These are phyloP conservation scores for Neoboletus magnificus DNA, from an alignment of 768 basidiomycete genomes.

Conservation along the genomic window DNA sequence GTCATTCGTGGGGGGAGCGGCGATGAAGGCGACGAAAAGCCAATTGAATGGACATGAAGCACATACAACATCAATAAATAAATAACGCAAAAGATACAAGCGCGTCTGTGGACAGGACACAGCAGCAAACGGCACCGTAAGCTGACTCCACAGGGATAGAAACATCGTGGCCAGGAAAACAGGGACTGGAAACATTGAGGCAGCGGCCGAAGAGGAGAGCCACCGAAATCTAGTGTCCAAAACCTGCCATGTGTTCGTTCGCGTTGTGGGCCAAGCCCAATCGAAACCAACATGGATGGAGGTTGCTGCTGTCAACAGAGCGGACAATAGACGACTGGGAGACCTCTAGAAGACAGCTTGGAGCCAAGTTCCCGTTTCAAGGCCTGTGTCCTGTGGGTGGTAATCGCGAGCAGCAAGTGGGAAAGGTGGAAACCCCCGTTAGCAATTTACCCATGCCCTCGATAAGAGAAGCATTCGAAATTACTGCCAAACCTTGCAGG, in stretches of 20 bases:
- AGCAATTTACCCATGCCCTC: slow-evolving; percentile 25
- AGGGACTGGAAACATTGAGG: slow-evolving; percentile 19
- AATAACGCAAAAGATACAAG: slow-evolving; percentile 27
- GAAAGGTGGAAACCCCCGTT: slow-evolving; percentile 9
- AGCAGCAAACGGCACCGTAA: slow-evolving; percentile 14
- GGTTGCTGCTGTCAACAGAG: slow-evolving; percentile 17
- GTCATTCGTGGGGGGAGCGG: slow-evolving; percentile 29
- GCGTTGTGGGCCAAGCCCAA: slow-evolving; percentile 17
- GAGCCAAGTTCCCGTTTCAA: slow-evolving; percentile 20
- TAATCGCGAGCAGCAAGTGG: slow-evolving; percentile 25
- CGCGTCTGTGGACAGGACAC: slow-evolving; percentile 31
- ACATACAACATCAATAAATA: slow-evolving; percentile 34
- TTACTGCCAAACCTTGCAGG: slow-evolving; percentile 26
- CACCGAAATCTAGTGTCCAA: slow-evolving; percentile 22
- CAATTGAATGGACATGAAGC: slow-evolving; percentile 28
- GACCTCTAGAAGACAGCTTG: slow-evolving; percentile 16
- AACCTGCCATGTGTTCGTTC: slow-evolving; percentile 24
- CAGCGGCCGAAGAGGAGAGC: slow-evolving; percentile 23
- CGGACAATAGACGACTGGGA: slow-evolving; percentile 22
- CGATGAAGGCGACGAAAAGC: slow-evolving; percentile 7
- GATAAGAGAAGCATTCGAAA: slow-evolving; percentile 19
- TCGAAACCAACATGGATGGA: slow-evolving; percentile 22
- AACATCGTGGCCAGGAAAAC: slow-evolving; percentile 26
- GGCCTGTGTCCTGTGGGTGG: slow-evolving; percentile 25
- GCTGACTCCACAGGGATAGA: slow-evolving; percentile 19